Evolutionary conservation across 2,329 filamentous ascomycete species (phyloP).

Genomic region (Sporothrix schenckii): DNA sequence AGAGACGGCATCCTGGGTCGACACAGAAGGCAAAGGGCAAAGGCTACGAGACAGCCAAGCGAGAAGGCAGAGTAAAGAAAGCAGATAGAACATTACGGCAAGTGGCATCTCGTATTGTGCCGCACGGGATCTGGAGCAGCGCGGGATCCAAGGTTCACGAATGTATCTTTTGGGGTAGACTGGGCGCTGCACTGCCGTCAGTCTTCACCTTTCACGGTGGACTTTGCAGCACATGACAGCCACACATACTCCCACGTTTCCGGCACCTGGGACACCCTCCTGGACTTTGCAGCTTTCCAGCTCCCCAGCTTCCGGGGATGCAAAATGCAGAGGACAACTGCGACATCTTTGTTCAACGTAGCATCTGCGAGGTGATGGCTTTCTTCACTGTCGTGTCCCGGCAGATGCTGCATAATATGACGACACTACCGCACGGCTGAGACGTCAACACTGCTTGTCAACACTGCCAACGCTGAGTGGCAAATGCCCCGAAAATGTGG

Average conservation of each 20-base stretch:
- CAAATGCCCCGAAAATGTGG: slow-evolving; percentile 13
- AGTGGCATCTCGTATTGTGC: slow-evolving; percentile 6
- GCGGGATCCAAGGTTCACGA: too few species aligned
- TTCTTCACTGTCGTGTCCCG: background rate
- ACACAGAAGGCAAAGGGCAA: background rate
- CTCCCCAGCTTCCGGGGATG: too few species aligned
- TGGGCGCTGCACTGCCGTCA: background rate
- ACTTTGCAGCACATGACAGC: background rate
- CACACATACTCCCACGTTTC: background rate
- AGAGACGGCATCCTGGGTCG: background rate
- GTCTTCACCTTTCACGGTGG: background rate
- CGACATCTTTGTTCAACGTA: background rate
- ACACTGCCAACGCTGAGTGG: background rate
- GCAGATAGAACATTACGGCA: background rate
- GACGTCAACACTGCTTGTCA: background rate
- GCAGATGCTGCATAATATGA: background rate
- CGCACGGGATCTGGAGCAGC: background rate
- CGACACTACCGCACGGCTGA: background rate
- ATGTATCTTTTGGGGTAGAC: too few species aligned
- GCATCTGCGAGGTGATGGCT: background rate
- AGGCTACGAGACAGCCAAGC: background rate
- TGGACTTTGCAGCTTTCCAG: background rate
- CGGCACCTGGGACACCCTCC: background rate
- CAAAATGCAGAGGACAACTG: too few species aligned
- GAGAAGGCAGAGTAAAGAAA: background rate